Conservation (phyloP, 1,284 basidiomycete genomes). For the Sanghuangporus baumii region DNA sequence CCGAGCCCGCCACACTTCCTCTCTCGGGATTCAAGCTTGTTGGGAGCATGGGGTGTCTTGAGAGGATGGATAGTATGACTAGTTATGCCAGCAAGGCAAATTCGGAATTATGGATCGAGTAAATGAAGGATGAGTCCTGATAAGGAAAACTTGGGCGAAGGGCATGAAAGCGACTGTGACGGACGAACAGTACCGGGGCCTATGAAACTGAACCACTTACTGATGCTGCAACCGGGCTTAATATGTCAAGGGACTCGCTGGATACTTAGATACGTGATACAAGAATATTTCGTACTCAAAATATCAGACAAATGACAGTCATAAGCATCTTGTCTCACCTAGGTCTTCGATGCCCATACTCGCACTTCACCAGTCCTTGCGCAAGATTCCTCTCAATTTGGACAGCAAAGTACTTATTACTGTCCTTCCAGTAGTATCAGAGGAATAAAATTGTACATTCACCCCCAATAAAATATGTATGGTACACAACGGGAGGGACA, state of each 20-base stretch:
- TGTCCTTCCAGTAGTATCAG: not conserved
- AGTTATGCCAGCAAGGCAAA: not conserved
- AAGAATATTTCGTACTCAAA: too few species aligned
- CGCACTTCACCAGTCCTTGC: not conserved
- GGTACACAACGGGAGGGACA: not conserved
- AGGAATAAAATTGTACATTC: not conserved
- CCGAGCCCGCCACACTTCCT: not conserved
- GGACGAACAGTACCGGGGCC: too few species aligned
- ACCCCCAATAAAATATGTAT: not conserved
- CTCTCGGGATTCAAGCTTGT: not conserved
- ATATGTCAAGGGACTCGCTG: too few species aligned
- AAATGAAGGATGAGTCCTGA: not conserved
- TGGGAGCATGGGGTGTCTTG: not conserved
- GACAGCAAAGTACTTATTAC: not conserved
- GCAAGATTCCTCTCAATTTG: not conserved
- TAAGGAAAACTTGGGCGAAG: constrained; percentile 13
- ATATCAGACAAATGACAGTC: too few species aligned
- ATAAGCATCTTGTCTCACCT: too few species aligned
- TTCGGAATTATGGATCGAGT: not conserved
- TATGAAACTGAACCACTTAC: too few species aligned
- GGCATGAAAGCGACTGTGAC: not conserved
- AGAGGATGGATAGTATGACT: not conserved
- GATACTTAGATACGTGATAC: too few species aligned
- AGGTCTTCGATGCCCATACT: too few species aligned
- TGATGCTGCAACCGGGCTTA: too few species aligned